Percentiles rank a stretch among this genome's conserved stretches.
These are phyloP conservation scores for Hirschioporus abietinus DNA, from an alignment of 768 basidiomycete genomes.

Conservation along the genomic window DNA sequence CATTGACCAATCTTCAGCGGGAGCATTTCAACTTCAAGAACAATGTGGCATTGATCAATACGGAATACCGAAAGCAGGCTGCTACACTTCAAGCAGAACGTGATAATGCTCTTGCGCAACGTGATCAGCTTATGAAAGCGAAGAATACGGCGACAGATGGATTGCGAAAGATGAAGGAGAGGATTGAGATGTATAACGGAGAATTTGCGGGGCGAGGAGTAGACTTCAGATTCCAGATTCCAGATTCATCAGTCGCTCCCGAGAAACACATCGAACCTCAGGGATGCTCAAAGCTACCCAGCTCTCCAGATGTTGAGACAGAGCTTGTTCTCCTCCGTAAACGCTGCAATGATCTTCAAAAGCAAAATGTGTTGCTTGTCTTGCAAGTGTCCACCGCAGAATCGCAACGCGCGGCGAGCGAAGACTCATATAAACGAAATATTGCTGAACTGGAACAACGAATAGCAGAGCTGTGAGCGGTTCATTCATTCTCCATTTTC, in stretches of 20 bases:
- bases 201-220: not conserved
- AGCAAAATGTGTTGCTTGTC: not conserved
- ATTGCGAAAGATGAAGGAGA: not conserved
- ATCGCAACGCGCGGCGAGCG: not conserved
- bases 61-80: not conserved
- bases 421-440: not conserved
- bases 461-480: not conserved
- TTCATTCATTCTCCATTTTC: not conserved
- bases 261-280: not conserved
- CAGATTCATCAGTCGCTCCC: not conserved
- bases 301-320: no score
- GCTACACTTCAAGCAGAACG: not conserved
- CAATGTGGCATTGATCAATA: not conserved
- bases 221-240: not conserved
- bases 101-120: not conserved
- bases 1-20: not conserved
- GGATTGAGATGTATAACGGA: not conserved
- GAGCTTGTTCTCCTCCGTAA: not conserved
- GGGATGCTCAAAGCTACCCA: not conserved
- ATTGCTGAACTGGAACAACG: not conserved
- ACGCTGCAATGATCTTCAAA: not conserved
- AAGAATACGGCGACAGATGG: not conserved
- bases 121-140: not conserved
- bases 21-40: not conserved
- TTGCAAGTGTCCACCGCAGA: not conserved